These are phyloP conservation scores for Ustilago loliicola DNA, from an alignment of 1,284 basidiomycete species.

Conservation along the genomic window DNA sequence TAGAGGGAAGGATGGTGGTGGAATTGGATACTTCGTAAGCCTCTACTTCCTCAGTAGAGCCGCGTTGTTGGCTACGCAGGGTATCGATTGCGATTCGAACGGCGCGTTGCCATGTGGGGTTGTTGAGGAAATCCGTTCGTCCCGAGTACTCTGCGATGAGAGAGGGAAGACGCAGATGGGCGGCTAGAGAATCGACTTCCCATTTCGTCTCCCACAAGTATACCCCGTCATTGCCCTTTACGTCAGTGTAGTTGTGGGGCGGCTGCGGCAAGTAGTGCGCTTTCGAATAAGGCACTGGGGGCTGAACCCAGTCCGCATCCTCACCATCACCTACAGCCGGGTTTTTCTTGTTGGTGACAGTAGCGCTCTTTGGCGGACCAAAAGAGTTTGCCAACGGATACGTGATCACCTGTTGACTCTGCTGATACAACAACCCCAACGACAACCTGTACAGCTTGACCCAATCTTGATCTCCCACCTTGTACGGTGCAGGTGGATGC, in stretches of 20 bases:
- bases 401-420: slow-evolving; percentile 53
- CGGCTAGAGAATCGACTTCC: slow-evolving; percentile 59
- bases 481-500: slow-evolving; percentile 22
- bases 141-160: slow-evolving; percentile 35
- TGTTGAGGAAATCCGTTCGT: slow-evolving; percentile 48
- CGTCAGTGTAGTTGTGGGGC: slow-evolving; percentile 55
- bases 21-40: slow-evolving; percentile 31
- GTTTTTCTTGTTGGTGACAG: slow-evolving; percentile 49
- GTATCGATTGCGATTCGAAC: slow-evolving; percentile 51
- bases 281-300: slow-evolving; percentile 35
- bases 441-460: slow-evolving; percentile 52
- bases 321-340: slow-evolving; percentile 31
- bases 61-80: slow-evolving; percentile 50
- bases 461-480: slow-evolving; percentile 44
- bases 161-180: slow-evolving; percentile 36
- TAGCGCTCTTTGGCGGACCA: slow-evolving; percentile 50
- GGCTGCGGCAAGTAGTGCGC: slow-evolving; percentile 40
- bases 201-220: slow-evolving; percentile 65
- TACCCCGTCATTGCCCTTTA: slow-evolving; percentile 56
- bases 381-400: slow-evolving; percentile 51
- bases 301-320: slow-evolving; percentile 50
- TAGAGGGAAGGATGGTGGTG: slow-evolving; percentile 28
- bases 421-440: slow-evolving; percentile 52
- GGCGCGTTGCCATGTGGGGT: slow-evolving; percentile 41
- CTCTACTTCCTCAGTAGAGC: slow-evolving; percentile 36